Conservation (phyloP, 176 grass and related monocot species). For the Neostapfia colusana region DNA sequence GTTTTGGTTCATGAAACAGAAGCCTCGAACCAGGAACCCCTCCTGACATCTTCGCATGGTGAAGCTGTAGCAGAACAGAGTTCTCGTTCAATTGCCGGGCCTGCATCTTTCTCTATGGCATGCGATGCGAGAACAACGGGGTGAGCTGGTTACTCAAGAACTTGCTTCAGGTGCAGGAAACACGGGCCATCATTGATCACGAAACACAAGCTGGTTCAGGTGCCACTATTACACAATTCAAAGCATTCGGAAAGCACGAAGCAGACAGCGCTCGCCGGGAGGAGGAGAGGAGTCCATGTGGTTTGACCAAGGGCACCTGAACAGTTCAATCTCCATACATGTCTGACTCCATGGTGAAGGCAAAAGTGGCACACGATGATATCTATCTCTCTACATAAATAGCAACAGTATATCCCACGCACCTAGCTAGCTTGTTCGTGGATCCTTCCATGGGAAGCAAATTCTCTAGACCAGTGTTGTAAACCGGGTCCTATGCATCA, state of each 20-base stretch:
- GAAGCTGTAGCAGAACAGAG: slow-evolving; percentile 13
- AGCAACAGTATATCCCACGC: slow-evolving; percentile 2
- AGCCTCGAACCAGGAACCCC: slow-evolving; percentile 14
- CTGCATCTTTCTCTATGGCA: neutral
- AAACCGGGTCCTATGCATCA: no score
- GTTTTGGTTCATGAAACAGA: neutral
- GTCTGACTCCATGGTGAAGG: neutral
- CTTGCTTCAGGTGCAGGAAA: neutral
- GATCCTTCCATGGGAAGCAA: slow-evolving; percentile 29
- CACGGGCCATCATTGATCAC: neutral
- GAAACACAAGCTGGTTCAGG: neutral
- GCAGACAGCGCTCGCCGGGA: neutral
- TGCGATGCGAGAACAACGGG: neutral
- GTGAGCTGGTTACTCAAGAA: neutral
- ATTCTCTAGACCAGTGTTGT: no score
- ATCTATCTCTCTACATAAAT: neutral
- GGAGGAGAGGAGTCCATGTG: neutral
- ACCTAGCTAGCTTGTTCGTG: neutral
- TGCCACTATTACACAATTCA: neutral
- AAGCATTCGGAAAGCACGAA: neutral
- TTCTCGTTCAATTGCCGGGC: slow-evolving; percentile 19
- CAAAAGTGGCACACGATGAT: slow-evolving; percentile 13
- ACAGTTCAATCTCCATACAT: neutral
- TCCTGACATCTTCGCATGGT: neutral
- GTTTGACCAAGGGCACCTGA: slow-evolving; percentile 47